Evolutionary conservation across 257 asterid species (phyloP).

Genomic region (Nyctanthes arbortristis): DNA sequence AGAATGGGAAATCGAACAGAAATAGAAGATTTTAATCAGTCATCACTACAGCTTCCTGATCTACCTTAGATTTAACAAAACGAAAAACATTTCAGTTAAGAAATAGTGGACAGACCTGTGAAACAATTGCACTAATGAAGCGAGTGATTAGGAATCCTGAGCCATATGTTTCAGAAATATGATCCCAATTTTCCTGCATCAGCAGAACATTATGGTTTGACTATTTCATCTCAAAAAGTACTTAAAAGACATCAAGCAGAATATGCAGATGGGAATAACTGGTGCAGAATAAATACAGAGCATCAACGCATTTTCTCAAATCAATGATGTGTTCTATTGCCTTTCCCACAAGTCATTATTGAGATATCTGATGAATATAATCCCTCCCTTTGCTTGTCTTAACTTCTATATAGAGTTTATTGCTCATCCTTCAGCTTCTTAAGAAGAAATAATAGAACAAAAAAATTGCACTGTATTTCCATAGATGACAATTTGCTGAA

Average conservation of each 20-base stretch:
- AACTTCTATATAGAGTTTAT: too few relatives aligned
- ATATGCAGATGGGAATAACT: not conserved
- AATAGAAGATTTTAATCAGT: not conserved
- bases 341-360: too few relatives aligned
- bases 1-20: slow-evolving; percentile 1
- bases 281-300: not conserved
- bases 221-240: not conserved
- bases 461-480: too few relatives aligned
- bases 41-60: not conserved
- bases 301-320: too few relatives aligned
- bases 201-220: not conserved
- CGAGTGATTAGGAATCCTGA: slow-evolving; percentile 80
- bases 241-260: not conserved
- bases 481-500: not conserved
- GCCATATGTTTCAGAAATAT: slow-evolving; percentile 67
- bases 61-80: not conserved
- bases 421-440: too few relatives aligned
- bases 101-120: slow-evolving; percentile 58
- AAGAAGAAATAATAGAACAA: too few relatives aligned
- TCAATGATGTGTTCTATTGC: too few relatives aligned
- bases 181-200: slow-evolving; percentile 83
- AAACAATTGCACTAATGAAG: slow-evolving; percentile 68
- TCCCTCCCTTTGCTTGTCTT: too few relatives aligned
- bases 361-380: too few relatives aligned
- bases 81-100: slow-evolving; percentile 13